A percentile compares a stretch with the other conserved stretches of the same genome.
Evolutionary conservation across 2,329 filamentous ascomycete species (phyloP).

Genomic region (Cercospora brassicicola): DNA sequence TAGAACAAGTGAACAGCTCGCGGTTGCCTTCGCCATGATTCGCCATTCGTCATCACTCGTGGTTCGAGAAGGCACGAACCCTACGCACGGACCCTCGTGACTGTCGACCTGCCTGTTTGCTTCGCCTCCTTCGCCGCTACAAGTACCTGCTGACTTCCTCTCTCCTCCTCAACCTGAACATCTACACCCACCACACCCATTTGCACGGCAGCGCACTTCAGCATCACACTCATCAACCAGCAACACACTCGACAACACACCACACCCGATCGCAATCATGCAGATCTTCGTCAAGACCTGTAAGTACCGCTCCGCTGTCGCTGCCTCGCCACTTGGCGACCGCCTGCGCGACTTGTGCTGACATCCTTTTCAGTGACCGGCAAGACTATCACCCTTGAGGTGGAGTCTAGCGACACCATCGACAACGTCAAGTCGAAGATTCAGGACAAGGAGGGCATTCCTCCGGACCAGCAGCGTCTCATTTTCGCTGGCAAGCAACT

Average conservation of each 20-base stretch:
- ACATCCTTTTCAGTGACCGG: constrained; percentile 56
- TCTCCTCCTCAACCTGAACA: constrained; percentile 13
- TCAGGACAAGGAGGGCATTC: constrained; percentile 96
- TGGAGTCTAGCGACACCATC: constrained; percentile 78
- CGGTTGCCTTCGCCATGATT: constrained; percentile 1
- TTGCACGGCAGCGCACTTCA: constrained; percentile 12
- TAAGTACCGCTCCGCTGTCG: constrained; percentile 55
- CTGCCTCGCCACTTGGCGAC: constrained; percentile 22
- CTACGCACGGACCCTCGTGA: constrained; percentile 1
- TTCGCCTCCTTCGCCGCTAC: constrained; percentile 3
- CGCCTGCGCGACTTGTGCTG: constrained; percentile 33
- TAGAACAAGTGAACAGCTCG: neutral
- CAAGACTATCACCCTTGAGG: constrained; percentile 68
- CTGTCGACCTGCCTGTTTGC: constrained; percentile 5
- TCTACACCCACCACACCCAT: constrained; percentile 12
- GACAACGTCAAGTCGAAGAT: constrained; percentile 98
- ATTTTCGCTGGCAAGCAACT: constrained; percentile 97
- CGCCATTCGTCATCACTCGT: constrained; percentile 8
- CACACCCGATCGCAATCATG: constrained; percentile 55
- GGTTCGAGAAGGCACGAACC: neutral
- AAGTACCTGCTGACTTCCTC: constrained; percentile 7
- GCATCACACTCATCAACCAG: constrained; percentile 10
- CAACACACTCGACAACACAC: constrained; percentile 22
- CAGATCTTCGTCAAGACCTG: constrained; percentile 98
- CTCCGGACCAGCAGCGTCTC: constrained; percentile 90